Base-by-base conservation (phyloP, 352 stramenopile species). In the Phytophthora quininea region DNA sequence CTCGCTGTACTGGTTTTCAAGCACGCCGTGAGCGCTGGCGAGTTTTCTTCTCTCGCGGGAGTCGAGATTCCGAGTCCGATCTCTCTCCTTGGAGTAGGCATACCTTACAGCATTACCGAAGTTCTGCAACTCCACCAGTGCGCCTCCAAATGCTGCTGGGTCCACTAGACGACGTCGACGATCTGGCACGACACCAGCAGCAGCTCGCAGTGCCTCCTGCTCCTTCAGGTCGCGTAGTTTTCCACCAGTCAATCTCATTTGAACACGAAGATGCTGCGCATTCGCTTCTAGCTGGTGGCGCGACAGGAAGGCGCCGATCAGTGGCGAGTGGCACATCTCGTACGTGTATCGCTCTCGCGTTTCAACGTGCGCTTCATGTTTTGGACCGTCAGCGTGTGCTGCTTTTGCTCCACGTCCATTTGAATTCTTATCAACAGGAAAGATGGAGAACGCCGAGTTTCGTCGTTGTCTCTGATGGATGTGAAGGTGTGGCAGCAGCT, bases 241-340 rank as follows among this genome's bases (percentile, higher is more conserved):
- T 0, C 78, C 71, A 37, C 67, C 88, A 4, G 82, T 89, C n/a
- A 92, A 51, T 2, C 76, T 74, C 24, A 92, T 71, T 66, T 90
- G 77, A 3, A 91, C 79, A 14, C 72, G 74, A 15, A 92, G 46
- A 11, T 78, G 68, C 3, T 54, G 56, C 0, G 80, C 70, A 43
- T 86, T 89, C 8, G 76, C 64, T 31, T 87, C 70, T 10, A 92
- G 69, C 8, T 88, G 57, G 48, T 90, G 82, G 1, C 71, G 67
- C 52, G 77, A 73, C 30, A 91, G 58, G 46, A 91, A 91, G 7
- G 73, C 74, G 2, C 74, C 64, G 14, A 92, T 81, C 4, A 92
- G 52, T 3, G 84, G 84, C 14, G 82, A 92, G 58, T 92, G 88
- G 49, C 72, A 81, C 77, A 92, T 82, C 68, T 81, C 68, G 47